phyloP scores from a whole-genome alignment of 257 asterid species.

The Capsicum pubescens region DNA sequence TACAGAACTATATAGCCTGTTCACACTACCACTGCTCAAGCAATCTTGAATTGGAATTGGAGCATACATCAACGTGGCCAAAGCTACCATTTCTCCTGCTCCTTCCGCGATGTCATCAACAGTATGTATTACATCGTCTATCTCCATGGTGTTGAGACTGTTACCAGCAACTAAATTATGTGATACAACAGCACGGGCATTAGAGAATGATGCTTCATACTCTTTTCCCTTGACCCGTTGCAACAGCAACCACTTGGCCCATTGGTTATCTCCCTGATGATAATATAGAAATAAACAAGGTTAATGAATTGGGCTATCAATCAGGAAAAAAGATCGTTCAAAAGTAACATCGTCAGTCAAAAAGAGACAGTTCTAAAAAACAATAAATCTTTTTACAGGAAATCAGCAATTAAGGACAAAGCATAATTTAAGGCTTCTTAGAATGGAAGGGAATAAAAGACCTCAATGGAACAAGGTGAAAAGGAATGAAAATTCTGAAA shows the following conservation, averaged over 20 bases:
- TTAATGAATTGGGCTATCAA: slow-evolving; percentile 15
- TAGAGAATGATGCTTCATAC: slow-evolving; percentile 91
- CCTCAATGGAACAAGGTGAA: slow-evolving; percentile 3
- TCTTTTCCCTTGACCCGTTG: slow-evolving; percentile 90
- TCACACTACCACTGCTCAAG: slow-evolving; percentile 91
- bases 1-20: slow-evolving; percentile 77
- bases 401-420: slow-evolving; percentile 20
- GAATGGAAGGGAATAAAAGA: background rate
- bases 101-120: slow-evolving; percentile 99
- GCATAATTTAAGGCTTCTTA: background rate
- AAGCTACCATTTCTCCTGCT: slow-evolving; percentile 96
- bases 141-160: slow-evolving; percentile 61
- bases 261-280: slow-evolving; percentile 86
- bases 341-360: background rate
- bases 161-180: slow-evolving; percentile 68
- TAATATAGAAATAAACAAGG: slow-evolving; percentile 30
- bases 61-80: slow-evolving; percentile 95
- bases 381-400: slow-evolving; percentile 18
- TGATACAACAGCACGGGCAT: slow-evolving; percentile 88
- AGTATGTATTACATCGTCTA: slow-evolving; percentile 70
- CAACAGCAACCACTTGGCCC: slow-evolving; percentile 88
- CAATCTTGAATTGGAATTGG: slow-evolving; percentile 91
- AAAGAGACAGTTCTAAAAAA: slow-evolving; percentile 12
- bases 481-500: background rate
- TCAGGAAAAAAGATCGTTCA: background rate